Percentiles rank a stretch among this genome's conserved stretches.
Evolutionary conservation across 768 basidiomycete species (phyloP).

Genomic region (Candolleomyces eurysporus): DNA sequence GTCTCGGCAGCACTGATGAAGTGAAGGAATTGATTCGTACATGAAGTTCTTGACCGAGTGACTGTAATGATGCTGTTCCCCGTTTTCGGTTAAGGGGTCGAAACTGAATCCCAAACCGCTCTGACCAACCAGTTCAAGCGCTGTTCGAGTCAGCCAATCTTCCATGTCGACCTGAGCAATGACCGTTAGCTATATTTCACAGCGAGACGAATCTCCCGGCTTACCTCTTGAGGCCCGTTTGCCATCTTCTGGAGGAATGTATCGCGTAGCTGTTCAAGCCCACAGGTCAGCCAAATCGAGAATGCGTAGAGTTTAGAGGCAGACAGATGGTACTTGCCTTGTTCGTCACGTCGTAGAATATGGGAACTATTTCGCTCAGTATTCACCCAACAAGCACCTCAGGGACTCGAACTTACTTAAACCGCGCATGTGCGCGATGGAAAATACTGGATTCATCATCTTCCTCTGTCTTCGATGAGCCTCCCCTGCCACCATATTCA

Average conservation of each 20-base stretch:
- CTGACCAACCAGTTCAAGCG: slow-evolving; percentile 29
- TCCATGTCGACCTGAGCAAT: slow-evolving; percentile 12
- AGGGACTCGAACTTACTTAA: slow-evolving; percentile 4
- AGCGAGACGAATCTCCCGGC: neutral
- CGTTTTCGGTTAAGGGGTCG: slow-evolving; percentile 26
- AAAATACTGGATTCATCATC: slow-evolving; percentile 35
- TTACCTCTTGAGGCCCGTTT: slow-evolving; percentile 24
- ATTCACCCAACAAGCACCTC: neutral
- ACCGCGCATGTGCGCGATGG: slow-evolving; percentile 28
- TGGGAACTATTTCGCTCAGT: slow-evolving; percentile 25
- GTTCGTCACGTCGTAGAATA: slow-evolving; percentile 32
- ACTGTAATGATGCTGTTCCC: slow-evolving; percentile 24
- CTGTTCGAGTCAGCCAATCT: slow-evolving; percentile 27
- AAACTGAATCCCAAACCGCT: slow-evolving; percentile 30
- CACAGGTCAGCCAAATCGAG: neutral
- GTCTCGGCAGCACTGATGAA: slow-evolving; percentile 9
- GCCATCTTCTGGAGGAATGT: slow-evolving; percentile 17
- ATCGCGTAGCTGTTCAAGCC: slow-evolving; percentile 21
- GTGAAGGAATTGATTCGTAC: slow-evolving; percentile 15
- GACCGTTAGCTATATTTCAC: neutral
- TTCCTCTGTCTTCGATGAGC: slow-evolving; percentile 38
- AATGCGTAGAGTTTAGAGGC: neutral
- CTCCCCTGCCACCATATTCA: slow-evolving; percentile 24
- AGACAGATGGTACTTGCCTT: slow-evolving; percentile 17
- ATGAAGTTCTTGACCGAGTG: slow-evolving; percentile 24